These are phyloP conservation scores for Lentinula sp. DNA, from an alignment of 768 basidiomycete species.

Conservation along the genomic window DNA sequence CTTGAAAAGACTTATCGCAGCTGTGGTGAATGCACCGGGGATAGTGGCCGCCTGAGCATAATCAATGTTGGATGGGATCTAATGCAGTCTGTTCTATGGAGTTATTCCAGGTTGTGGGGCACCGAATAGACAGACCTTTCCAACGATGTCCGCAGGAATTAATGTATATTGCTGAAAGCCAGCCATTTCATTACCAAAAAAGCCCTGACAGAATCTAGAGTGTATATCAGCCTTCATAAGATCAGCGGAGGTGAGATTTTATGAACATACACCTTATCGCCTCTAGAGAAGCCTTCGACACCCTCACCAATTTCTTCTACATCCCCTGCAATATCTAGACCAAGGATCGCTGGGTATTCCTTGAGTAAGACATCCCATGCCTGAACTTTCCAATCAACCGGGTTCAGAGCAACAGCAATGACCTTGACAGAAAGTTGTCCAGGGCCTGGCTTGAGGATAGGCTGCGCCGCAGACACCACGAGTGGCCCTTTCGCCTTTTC, in stretches of 20 bases:
- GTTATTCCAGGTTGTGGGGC: constrained; percentile 22
- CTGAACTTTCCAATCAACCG: constrained; percentile 22
- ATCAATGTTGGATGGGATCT: constrained; percentile 42
- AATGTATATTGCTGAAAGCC: constrained; percentile 43
- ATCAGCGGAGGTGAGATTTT: too few relatives aligned
- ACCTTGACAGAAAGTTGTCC: constrained; percentile 5
- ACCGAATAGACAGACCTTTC: constrained; percentile 33
- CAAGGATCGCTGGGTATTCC: constrained; percentile 40
- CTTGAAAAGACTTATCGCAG: constrained; percentile 44
- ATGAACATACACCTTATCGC: constrained; percentile 46
- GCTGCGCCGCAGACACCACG: not conserved
- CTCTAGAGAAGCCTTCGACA: constrained; percentile 41
- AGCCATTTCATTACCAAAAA: constrained; percentile 28
- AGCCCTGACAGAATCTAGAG: constrained; percentile 34
- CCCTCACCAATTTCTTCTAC: constrained; percentile 47
- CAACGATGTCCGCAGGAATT: constrained; percentile 29
- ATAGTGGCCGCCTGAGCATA: constrained; percentile 46
- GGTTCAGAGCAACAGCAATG: not conserved
- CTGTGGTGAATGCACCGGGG: constrained; percentile 45
- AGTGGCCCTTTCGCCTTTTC: not conserved
- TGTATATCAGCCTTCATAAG: not conserved
- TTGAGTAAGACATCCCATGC: constrained; percentile 30
- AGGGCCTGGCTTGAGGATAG: not conserved
- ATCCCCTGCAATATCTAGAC: constrained; percentile 45
- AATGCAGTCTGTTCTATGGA: constrained; percentile 29